Evolutionary conservation across 306 rosid species (phyloP).

Genomic region (Trichosanthes cucumerina): DNA sequence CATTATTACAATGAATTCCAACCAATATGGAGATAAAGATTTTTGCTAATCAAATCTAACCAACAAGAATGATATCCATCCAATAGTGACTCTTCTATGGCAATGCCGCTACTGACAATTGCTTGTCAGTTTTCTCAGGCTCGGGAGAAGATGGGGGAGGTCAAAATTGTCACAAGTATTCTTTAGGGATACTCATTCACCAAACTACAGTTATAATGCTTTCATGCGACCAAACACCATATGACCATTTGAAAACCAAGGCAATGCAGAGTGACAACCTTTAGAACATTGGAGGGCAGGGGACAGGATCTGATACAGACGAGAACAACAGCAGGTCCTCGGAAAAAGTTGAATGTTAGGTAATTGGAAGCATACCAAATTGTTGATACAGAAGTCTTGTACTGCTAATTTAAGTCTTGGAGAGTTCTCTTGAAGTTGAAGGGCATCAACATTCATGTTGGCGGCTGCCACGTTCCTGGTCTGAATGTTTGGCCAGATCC

Average conservation of each 20-base stretch:
- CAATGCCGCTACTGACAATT: not conserved
- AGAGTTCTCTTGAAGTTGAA: not conserved
- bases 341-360: not conserved
- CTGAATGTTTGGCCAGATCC: conserved; percentile 58
- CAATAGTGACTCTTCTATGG: not conserved
- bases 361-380: not conserved
- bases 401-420: not conserved
- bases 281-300: not conserved
- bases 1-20: not conserved
- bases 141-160: not conserved
- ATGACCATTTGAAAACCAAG: not conserved
- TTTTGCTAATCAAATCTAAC: not conserved
- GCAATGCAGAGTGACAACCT: not conserved
- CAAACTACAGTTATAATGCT: not conserved
- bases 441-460: conserved; percentile 31
- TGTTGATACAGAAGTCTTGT: not conserved
- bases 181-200: not conserved
- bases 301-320: not conserved
- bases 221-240: not conserved
- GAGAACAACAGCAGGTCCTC: not conserved
- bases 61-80: not conserved
- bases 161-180: not conserved
- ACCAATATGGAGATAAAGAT: not conserved
- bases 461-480: conserved; percentile 99
- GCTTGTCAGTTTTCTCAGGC: not conserved